Conservation (phyloP, 768 basidiomycete species). For the Collybia sp. region DNA sequence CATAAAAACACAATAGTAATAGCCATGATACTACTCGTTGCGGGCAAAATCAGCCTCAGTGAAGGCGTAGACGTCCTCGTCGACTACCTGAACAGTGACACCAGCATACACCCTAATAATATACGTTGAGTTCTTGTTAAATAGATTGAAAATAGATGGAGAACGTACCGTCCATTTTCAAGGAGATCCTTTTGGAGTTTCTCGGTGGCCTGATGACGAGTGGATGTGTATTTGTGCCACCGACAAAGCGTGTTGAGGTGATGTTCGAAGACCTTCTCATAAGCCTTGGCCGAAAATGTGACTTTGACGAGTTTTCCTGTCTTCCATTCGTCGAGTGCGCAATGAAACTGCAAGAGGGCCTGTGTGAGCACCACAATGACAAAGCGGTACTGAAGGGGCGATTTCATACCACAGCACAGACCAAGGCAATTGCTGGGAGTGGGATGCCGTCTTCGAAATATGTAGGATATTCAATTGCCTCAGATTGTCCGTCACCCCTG, state of each 20-base stretch:
- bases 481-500: not conserved
- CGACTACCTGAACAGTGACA: too few species aligned
- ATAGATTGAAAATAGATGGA: too few species aligned
- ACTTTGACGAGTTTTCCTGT: not conserved
- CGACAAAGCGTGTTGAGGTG: not conserved
- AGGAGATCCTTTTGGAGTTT: not conserved
- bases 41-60: too few species aligned
- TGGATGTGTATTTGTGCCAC: not conserved
- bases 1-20: too few species aligned
- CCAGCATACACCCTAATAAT: too few species aligned
- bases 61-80: too few species aligned
- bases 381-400: not conserved
- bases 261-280: not conserved
- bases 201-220: not conserved
- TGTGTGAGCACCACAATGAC: too few species aligned
- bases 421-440: not conserved
- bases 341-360: not conserved
- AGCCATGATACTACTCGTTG: too few species aligned
- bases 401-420: not conserved
- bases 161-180: not conserved
- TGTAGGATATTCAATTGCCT: not conserved
- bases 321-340: not conserved
- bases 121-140: too few species aligned
- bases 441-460: not conserved
- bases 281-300: not conserved